Percentiles rank a stretch among this genome's conserved stretches.
phyloP scores from a whole-genome alignment of 2,329 filamentous ascomycete species.

The Leptographium procerum region DNA sequence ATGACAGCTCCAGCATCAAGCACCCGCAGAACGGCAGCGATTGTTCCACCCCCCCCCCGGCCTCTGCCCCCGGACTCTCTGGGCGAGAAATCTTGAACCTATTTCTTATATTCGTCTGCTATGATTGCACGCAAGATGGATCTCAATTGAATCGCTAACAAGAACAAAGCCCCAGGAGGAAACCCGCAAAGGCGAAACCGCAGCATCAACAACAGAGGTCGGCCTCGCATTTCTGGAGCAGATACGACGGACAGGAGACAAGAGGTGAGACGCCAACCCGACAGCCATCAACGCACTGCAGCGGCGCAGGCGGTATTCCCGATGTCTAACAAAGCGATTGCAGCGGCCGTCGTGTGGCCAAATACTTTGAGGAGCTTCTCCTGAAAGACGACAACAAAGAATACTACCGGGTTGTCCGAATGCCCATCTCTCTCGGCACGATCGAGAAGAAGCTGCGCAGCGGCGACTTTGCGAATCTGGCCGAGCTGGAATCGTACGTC shows the following conservation, averaged over 20 bases:
- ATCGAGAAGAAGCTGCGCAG: constrained; percentile 65
- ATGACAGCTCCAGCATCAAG: background rate
- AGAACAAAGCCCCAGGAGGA: constrained; percentile 10
- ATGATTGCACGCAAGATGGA: background rate
- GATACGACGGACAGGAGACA: constrained; percentile 67
- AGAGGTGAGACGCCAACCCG: constrained; percentile 51
- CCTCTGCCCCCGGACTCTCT: background rate
- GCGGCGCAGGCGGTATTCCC: background rate
- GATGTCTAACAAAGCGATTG: background rate
- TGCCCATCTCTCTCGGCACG: constrained; percentile 68
- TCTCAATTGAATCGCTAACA: background rate
- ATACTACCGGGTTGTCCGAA: constrained; percentile 66
- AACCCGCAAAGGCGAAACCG: constrained; percentile 46
- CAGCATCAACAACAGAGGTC: constrained; percentile 57
- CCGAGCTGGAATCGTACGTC: constrained; percentile 70
- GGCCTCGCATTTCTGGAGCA: constrained; percentile 65
- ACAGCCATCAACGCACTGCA: background rate
- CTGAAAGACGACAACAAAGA: constrained; percentile 52
- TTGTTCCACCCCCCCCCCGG: background rate
- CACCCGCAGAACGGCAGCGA: background rate
- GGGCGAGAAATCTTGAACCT: background rate
- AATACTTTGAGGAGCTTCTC: constrained; percentile 63
- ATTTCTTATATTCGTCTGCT: background rate
- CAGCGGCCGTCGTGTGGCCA: constrained; percentile 63
- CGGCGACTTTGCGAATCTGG: constrained; percentile 57